Evolutionary conservation across 352 stramenopile species (phyloP).

Genomic region (Blastocystis sp.): DNA sequence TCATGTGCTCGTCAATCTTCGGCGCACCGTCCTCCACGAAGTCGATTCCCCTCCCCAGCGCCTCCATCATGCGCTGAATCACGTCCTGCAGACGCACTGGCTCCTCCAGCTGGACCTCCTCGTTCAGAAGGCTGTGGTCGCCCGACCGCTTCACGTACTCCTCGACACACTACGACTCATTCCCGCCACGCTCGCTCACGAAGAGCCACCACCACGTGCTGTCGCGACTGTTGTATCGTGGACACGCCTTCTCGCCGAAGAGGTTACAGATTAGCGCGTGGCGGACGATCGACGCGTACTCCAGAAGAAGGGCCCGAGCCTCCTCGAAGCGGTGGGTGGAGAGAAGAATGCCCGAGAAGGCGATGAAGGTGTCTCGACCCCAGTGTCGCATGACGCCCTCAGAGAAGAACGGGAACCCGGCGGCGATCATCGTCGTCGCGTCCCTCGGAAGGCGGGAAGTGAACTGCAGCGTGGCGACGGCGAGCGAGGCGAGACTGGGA

Average conservation of each 20-base stretch:
- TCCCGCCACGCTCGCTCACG: not conserved
- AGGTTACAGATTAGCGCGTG: constrained; percentile 76
- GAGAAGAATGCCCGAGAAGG: constrained; percentile 74
- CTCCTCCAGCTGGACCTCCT: constrained; percentile 13
- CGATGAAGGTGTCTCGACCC: constrained; percentile 76
- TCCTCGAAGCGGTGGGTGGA: constrained; percentile 65
- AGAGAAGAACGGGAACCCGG: constrained; percentile 74
- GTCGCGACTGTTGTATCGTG: constrained; percentile 75
- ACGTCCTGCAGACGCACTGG: constrained; percentile 33
- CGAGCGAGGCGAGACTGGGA: not conserved
- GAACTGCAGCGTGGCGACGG: constrained; percentile 58
- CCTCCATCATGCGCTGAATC: constrained; percentile 68
- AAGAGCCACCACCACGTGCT: constrained; percentile 75
- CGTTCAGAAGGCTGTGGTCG: not conserved
- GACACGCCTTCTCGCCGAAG: constrained; percentile 26
- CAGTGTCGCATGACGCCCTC: constrained; percentile 76
- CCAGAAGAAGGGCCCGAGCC: constrained; percentile 50
- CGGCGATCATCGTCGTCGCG: not conserved
- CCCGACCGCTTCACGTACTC: not conserved
- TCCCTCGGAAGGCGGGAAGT: constrained; percentile 28
- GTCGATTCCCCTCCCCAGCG: constrained; percentile 62
- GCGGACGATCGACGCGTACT: constrained; percentile 57
- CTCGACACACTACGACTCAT: constrained; percentile 7
- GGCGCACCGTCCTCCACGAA: constrained; percentile 74
- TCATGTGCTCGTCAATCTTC: constrained; percentile 76